These are phyloP conservation scores for Cubamyces lactineus DNA, from an alignment of 768 basidiomycete genomes.

Conservation along the genomic window DNA sequence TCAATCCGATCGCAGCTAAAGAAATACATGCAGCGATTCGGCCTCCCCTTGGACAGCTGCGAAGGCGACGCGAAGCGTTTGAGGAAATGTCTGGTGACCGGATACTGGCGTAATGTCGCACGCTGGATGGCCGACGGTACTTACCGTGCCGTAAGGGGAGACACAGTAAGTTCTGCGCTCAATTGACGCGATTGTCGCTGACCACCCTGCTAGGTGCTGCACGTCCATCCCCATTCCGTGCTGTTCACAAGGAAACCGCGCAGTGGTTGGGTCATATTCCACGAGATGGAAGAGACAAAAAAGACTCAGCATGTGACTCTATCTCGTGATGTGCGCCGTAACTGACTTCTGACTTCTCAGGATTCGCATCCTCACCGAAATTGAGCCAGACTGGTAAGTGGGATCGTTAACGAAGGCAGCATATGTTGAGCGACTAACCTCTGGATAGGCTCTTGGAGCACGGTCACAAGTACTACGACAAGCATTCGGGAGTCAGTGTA, in stretches of 20 bases:
- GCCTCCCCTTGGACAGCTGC: conserved; percentile 81
- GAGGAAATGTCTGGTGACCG: conserved; percentile 86
- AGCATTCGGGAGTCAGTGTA: conserved; percentile 28
- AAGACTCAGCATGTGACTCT: conserved; percentile 73
- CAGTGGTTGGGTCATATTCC: conserved; percentile 92
- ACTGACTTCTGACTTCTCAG: conserved; percentile 43
- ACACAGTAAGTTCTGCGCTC: conserved; percentile 56
- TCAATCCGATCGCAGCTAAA: conserved; percentile 94
- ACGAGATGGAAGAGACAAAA: conserved; percentile 96
- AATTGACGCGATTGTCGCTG: background rate
- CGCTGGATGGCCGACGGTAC: conserved; percentile 92
- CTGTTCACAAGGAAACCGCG: conserved; percentile 91
- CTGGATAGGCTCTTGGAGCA: conserved; percentile 49
- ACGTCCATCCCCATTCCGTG: conserved; percentile 93
- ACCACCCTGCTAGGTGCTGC: conserved; percentile 57
- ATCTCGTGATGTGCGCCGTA: background rate
- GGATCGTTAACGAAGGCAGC: too few species aligned
- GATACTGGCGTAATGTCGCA: conserved; percentile 94
- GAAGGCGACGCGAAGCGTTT: conserved; percentile 84
- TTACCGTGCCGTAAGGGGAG: conserved; percentile 85
- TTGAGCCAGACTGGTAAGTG: conserved; percentile 89
- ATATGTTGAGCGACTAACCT: too few species aligned
- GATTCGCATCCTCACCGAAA: conserved; percentile 90
- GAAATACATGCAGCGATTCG: conserved; percentile 93
- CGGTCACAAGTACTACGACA: conserved; percentile 51